Evolutionary conservation across 306 rosid species (phyloP).

Genomic region (Vachellia pachyceras): DNA sequence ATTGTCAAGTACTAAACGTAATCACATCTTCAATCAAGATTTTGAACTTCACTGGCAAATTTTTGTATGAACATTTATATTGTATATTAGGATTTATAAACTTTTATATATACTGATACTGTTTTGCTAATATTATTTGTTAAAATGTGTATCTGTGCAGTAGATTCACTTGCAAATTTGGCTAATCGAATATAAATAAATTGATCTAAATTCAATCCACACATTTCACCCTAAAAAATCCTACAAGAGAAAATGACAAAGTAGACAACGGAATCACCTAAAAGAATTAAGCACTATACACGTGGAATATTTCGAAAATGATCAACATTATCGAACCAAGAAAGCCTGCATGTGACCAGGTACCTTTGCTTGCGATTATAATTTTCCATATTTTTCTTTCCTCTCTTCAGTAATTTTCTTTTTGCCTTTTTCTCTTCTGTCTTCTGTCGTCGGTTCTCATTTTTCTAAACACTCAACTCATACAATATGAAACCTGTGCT

Average conservation of each 20-base stretch:
- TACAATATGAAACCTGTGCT: background rate
- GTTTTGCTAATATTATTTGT: no score
- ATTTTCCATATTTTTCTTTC: background rate
- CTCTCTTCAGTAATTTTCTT: background rate
- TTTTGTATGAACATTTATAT: no score
- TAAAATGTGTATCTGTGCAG: no score
- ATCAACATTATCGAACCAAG: conserved; percentile 48
- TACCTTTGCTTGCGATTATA: conserved; percentile 43
- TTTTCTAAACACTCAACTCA: background rate
- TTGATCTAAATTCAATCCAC: no score
- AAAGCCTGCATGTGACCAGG: conserved; percentile 42
- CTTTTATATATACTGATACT: no score
- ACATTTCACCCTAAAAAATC: conserved; percentile 31
- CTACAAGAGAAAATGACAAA: conserved; percentile 40
- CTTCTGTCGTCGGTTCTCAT: background rate
- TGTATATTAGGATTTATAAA: no score
- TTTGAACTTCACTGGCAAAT: no score
- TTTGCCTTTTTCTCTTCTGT: background rate
- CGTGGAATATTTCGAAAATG: conserved; percentile 58
- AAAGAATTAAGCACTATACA: background rate
- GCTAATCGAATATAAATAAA: no score
- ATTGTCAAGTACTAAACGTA: no score
- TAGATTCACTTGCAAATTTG: no score
- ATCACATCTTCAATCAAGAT: no score
- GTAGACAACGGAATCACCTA: conserved; percentile 42